Base-by-base conservation (phyloP, 108 stramenopile genomes). In the Nannochloropsis salina region DNA sequence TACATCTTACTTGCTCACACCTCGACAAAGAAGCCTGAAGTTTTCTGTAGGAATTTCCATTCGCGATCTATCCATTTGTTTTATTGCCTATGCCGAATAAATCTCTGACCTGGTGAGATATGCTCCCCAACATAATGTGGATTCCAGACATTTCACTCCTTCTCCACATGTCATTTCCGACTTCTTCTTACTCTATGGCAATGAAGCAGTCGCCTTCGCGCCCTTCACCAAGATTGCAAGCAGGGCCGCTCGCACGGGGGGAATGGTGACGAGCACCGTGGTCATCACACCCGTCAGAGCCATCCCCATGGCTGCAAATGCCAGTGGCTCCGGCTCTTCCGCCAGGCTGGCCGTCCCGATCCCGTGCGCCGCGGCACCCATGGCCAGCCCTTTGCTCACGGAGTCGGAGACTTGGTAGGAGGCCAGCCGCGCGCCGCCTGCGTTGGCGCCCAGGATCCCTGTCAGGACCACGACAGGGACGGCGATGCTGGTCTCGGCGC, bases 241-340 rank as follows among this genome's bases (percentile, higher is more conserved):
- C 85, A 88, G n/a, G 3, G 88, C 85, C 12, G 41, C 42, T 44
- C 85, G 42, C 42, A 86, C 89, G 41, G 80, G 80, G 21, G 89
- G 86, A 41, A 89, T 44, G 80, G 80, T 84, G 20, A 89, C 87
- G 18, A 90, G 86, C 44, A 89, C 87, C 42, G 90, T 90, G 45
- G 80, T 87, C n/a, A 85, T 74, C 6, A 85, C 85, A 9, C 88
- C 90, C 22, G 88, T 88, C 22, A 88, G 80, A 11, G 95, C 95
- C 95, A 97, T 95, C 47, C 92, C 90, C 85, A 97, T 95, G 10
- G 95, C 96, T 21, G 95, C 93, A 84, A 97, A 96, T 0, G 96
- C 95, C 86, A 97, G 96, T 9, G 96, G 95, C 80, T 95, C 95
- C 83, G 94, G 91, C 90, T 97, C 96, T 74, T 94, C 82, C 8